Evolutionary conservation across 1,139 yeast species (phyloP), one percentile per base, ranked within the genome.

Genomic region (Taphrina wiesneri): DNA sequence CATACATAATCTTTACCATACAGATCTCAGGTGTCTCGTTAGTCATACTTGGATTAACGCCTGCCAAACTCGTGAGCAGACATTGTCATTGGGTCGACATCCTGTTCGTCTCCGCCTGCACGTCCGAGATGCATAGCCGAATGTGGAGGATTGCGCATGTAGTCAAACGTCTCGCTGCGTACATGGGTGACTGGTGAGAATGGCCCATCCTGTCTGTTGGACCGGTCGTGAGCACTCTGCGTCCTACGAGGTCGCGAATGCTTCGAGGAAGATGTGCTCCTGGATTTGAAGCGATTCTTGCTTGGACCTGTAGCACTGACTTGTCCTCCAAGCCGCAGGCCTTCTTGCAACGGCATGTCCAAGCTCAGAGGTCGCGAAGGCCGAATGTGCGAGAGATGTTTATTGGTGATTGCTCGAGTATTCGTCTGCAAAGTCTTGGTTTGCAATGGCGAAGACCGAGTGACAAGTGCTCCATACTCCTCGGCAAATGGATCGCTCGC

Each of bases 221-320:
- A 5, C 26, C 21, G 45, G n/a, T 28, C 17, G 23, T 30, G 45
- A 3, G 59, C 59, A 25, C 59, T 54, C 17, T 54, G 59, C 9
- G 59, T 25, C 23, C 59, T 23, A 5, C 59, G 30, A 11, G 32
- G 36, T 11, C 36, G 45, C 25, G 36, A 26, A n/a, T 54, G 59
- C 13, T 21, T 25, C 11, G 59, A 54, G 13, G 59, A 54, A 9
- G 59, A 54, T 17, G 59, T 54, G 49, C 59, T 54, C 13, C 59
- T 3, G 7, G 59, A 54, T 25, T 54, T 54, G 59, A 54, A 54
- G 21, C 59, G 36, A 26, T 54, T 54, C 49, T 54, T 54, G 21
- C 15, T 15, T 21, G 45, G 41, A 6, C 34, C 28, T 19, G 45
- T 30, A 9, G 56, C 45, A 19, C 45, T 34, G 43, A 30, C 34